phyloP scores from a whole-genome alignment of 495 filamentous ascomycete genomes.

The Penicillium arizonense region DNA sequence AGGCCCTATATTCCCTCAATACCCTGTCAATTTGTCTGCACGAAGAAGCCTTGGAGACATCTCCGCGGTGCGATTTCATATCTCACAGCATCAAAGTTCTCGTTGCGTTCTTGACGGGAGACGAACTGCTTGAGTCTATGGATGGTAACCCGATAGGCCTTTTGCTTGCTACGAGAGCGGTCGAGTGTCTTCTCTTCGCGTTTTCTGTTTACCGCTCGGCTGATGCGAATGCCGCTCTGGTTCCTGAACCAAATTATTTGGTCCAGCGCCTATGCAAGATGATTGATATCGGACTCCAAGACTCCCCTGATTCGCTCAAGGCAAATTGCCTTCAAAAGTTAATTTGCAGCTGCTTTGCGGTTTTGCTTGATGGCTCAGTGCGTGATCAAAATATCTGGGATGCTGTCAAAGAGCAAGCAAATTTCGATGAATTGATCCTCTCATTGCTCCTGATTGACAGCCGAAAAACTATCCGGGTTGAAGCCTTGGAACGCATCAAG shows the following conservation, averaged over 20 bases:
- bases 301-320: slow-evolving; percentile 1
- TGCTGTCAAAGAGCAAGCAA: slow-evolving; percentile 45
- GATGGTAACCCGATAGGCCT: slow-evolving; percentile 18
- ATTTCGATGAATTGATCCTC: slow-evolving; percentile 42
- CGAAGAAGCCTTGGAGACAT: slow-evolving; percentile 39
- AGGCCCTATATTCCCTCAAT: slow-evolving; percentile 70
- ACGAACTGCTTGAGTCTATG: slow-evolving; percentile 27
- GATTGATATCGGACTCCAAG: slow-evolving; percentile 27
- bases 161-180: slow-evolving; percentile 30
- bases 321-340: slow-evolving; percentile 28
- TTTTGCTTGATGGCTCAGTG: slow-evolving; percentile 63
- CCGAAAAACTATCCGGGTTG: slow-evolving; percentile 31
- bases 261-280: slow-evolving; percentile 30
- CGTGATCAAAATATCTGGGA: slow-evolving; percentile 59
- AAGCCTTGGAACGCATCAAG: slow-evolving; percentile 36
- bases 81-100: slow-evolving; percentile 44
- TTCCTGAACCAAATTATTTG: slow-evolving; percentile 22
- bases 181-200: slow-evolving; percentile 38
- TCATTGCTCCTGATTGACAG: slow-evolving; percentile 36
- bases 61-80: slow-evolving; percentile 37
- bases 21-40: slow-evolving; percentile 55
- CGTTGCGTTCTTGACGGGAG: slow-evolving; percentile 38
- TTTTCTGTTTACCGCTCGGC: slow-evolving; percentile 16
- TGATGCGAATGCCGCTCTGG: slow-evolving; percentile 6
- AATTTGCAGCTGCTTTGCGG: slow-evolving; percentile 56